Percentiles rank a stretch among this genome's conserved stretches.
Evolutionary conservation across 1,139 yeast genomes (phyloP).

Genomic region (Chernovozyma aurita): DNA sequence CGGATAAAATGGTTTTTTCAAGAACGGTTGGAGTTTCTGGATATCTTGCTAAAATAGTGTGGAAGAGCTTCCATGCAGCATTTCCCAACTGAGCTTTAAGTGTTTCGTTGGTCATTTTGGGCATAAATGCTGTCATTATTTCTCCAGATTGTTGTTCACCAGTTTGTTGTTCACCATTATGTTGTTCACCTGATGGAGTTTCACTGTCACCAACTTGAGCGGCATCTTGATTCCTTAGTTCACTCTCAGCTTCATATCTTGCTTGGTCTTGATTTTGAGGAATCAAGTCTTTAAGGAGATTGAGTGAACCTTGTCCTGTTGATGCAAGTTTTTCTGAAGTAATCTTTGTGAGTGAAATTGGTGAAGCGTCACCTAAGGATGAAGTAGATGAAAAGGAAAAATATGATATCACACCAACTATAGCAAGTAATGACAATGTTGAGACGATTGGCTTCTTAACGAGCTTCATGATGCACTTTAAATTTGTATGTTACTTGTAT

Average conservation of each 20-base stretch:
- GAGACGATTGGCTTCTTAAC: slow-evolving; percentile 23
- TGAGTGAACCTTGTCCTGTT: background rate
- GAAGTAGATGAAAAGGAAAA: slow-evolving; percentile 20
- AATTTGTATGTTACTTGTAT: too few relatives aligned
- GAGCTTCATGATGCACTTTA: slow-evolving; percentile 16
- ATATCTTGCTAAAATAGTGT: slow-evolving; percentile 85
- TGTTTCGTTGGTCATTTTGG: slow-evolving; percentile 67
- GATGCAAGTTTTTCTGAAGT: slow-evolving; percentile 3
- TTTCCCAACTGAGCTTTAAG: slow-evolving; percentile 73
- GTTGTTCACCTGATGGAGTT: background rate
- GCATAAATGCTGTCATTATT: slow-evolving; percentile 57
- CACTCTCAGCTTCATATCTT: background rate
- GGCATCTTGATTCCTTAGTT: too few relatives aligned
- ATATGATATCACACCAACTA: slow-evolving; percentile 23
- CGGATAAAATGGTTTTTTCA: slow-evolving; percentile 58
- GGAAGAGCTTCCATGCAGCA: slow-evolving; percentile 84
- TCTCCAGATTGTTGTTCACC: background rate
- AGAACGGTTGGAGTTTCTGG: slow-evolving; percentile 72
- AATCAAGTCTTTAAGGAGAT: background rate
- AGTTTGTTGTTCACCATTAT: slow-evolving; percentile 3
- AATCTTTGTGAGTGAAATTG: slow-evolving; percentile 16
- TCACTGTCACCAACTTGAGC: background rate
- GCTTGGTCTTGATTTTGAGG: too few relatives aligned
- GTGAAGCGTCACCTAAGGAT: slow-evolving; percentile 22
- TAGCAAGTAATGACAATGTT: slow-evolving; percentile 19